Evolutionary conservation across 2,329 filamentous ascomycete genomes (phyloP), one percentile per base, ranked within the genome.

Genomic region (Penicillium vulpinum): DNA sequence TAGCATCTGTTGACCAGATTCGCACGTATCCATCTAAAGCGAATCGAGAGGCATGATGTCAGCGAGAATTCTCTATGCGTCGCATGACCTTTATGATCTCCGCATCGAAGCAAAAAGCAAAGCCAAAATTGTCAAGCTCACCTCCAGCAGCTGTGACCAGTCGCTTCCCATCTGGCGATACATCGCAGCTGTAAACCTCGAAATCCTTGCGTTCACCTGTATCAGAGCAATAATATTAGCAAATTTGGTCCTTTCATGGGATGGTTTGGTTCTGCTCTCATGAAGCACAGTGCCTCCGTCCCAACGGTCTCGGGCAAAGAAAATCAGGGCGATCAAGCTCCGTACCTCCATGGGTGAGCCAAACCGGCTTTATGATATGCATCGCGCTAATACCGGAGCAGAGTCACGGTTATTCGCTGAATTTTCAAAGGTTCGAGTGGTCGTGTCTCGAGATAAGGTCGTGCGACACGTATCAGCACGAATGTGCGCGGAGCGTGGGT

Each of bases 151-250:
- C 94, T 21, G 94, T 97, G 47, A 93, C 94, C 56, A 99, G 84
- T 63, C 94, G 87, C 71, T 87, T 88, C 64, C 93, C 94, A 78
- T 99, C 94, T 15, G 94, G 91, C 28, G 94, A 99, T 63, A 99
- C 87, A 81, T 97, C 91, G 75, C 93, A 97, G 78, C 91, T 96
- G 80, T 97, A 99, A 64, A 97, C 93, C 78, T 99, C 94, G 72
- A 95, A 96, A 74, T 97, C 92, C 73, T 97, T 97, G 75, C 96
- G 91, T 80, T 99, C 94, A 73, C 93, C 89, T 91, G 68, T 57
- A 62, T 18, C 33, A 54, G 22, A 57, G 40, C 31, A 36, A 46
- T 13, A 3, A 2, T 2, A 53, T 70, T 60, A 70, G 68, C 55
- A 38, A 40, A 33, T 26, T 16, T 22, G 15, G 16, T 11, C 16